phyloP scores from a whole-genome alignment of 148 eudicot genomes.

The Cornus florida region DNA sequence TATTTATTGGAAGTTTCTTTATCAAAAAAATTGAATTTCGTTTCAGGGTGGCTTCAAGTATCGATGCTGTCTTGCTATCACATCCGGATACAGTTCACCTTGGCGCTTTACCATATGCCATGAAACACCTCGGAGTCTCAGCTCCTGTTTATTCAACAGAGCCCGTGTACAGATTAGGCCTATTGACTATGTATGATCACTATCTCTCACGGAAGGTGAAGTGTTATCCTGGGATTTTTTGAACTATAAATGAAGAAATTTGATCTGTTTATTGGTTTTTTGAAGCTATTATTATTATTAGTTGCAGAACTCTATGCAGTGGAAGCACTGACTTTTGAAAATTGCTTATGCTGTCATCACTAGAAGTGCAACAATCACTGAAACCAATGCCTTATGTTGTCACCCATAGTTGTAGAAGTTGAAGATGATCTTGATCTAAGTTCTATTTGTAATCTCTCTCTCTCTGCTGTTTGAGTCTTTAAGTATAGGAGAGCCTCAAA shows the following conservation, averaged over 20 bases:
- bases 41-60: slow-evolving; percentile 78
- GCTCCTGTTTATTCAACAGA: slow-evolving; percentile 89
- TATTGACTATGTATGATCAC: slow-evolving; percentile 92
- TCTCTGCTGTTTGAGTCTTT: not conserved
- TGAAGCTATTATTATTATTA: slow-evolving; percentile 4
- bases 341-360: not conserved
- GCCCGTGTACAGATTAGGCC: slow-evolving; percentile 88
- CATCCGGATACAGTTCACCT: slow-evolving; percentile 90
- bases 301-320: slow-evolving; percentile 8
- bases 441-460: no score
- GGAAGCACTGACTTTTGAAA: not conserved
- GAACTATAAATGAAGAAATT: not conserved
- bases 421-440: not conserved
- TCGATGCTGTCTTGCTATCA: slow-evolving; percentile 90
- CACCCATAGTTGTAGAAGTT: no score
- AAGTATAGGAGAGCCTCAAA: not conserved
- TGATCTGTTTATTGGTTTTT: slow-evolving; percentile 2
- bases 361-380: not conserved
- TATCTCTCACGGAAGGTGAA: slow-evolving; percentile 89
- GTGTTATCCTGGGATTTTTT: slow-evolving; percentile 1
- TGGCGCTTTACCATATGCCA: slow-evolving; percentile 91
- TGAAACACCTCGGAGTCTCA: slow-evolving; percentile 76
- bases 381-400: not conserved
- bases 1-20: not conserved
- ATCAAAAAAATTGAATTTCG: not conserved